Base-by-base conservation (phyloP, 306 rosid species). In the Rosa multiflora region DNA sequence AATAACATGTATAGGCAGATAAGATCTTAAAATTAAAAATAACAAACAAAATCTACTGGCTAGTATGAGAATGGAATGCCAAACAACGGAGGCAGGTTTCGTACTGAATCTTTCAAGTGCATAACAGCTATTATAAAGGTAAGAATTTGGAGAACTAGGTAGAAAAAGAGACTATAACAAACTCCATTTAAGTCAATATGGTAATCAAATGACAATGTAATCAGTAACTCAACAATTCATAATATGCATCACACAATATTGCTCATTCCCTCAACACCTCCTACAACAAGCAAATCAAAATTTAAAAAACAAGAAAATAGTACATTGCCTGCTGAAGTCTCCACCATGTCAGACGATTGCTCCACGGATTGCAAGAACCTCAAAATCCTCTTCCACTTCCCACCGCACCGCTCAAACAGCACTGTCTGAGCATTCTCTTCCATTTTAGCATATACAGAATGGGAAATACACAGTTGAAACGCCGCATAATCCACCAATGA, bases 311-410 rank as follows among this genome's bases (percentile, higher is more conserved):
- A 73, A 87, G 64, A 83, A 94, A 87, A 84, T 85, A 88, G 86
- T 92, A 94, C 98, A 91, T 91, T 92, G 90, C 97, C 97, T 90
- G 94, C 86, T 72, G 97, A 87, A 73, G 98, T 94, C 92, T 91
- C 88, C 10, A 92, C 83, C 63, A 84, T 78, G 80, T 81, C 87
- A 73, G 91, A 88, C 15, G 97, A 89, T 76, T 91, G 93, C 80
- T 87, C 98, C 88, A 91, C 92, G 8, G 92, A 87, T 53, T 89
- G 91, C 91, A 94, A 88, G 90, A 92, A 94, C 90, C 97, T 87
- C 87, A 92, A 80, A 86, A 91, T 85, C 37, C 95, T 87, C 83
- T 94, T 94, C 97, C 98, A 94, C 66, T 88, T 94, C 67, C 87
- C 93, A 18, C 70, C 80, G 67, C 97, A 92, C 68, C 97, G 94